Percentiles rank a stretch among this genome's conserved stretches.
Evolutionary conservation across 176 grass and related monocot species (phyloP).

Genomic region (Alopecurus myosuroides): DNA sequence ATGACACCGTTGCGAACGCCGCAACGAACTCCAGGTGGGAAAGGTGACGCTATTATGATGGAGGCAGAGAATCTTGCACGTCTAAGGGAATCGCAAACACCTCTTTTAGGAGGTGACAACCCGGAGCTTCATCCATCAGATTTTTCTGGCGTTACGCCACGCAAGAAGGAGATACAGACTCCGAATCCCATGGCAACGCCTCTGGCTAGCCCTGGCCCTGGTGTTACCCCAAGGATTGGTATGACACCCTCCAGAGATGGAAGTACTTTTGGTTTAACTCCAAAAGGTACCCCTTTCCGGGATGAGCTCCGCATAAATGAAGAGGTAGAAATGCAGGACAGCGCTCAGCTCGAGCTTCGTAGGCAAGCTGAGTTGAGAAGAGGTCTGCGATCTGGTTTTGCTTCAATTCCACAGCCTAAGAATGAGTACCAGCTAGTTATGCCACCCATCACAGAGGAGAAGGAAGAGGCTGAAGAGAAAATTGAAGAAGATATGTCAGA

Average conservation of each 20-base stretch:
- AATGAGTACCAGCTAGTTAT: constrained; percentile 94
- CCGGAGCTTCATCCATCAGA: constrained; percentile 88
- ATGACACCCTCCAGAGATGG: constrained; percentile 83
- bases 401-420: constrained; percentile 68
- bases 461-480: constrained; percentile 67
- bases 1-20: constrained; percentile 76
- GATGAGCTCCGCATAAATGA: constrained; percentile 87
- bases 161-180: constrained; percentile 81
- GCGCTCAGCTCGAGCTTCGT: constrained; percentile 49
- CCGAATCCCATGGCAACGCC: constrained; percentile 89
- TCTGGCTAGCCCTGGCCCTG: constrained; percentile 60
- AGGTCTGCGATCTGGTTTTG: constrained; percentile 53
- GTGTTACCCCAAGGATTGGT: constrained; percentile 70
- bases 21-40: constrained; percentile 78
- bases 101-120: constrained; percentile 87
- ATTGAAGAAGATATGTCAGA: constrained; percentile 92
- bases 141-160: constrained; percentile 86
- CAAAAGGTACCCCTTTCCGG: constrained; percentile 76
- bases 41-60: constrained; percentile 98
- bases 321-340: constrained; percentile 69
- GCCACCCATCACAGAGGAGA: constrained; percentile 57
- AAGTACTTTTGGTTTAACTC: constrained; percentile 55
- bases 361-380: constrained; percentile 70
- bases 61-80: constrained; percentile 94
- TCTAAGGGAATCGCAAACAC: constrained; percentile 88